A percentile compares a stretch with the other conserved stretches of the same genome.
Evolutionary conservation across 768 basidiomycete species (phyloP).

Genomic region (Boletus sp.): DNA sequence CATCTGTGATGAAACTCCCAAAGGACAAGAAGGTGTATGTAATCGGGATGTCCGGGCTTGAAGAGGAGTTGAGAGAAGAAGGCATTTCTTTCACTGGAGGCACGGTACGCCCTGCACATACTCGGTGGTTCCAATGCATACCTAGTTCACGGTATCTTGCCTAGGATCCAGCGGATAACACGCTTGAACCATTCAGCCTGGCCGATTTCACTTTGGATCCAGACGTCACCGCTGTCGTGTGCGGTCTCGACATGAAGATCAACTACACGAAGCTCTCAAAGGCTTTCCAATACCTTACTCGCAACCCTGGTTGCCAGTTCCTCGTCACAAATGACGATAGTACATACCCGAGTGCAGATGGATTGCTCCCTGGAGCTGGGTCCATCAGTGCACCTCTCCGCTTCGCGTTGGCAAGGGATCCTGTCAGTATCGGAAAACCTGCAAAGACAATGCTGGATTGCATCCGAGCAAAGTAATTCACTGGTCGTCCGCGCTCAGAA

Average conservation of each 20-base stretch:
- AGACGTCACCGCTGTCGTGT: slow-evolving; percentile 87
- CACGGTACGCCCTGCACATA: slow-evolving; percentile 53
- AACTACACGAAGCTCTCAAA: slow-evolving; percentile 95
- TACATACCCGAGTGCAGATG: slow-evolving; percentile 77
- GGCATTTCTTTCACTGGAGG: slow-evolving; percentile 82
- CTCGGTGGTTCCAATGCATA: background rate
- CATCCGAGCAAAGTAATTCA: slow-evolving; percentile 70
- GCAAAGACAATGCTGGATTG: slow-evolving; percentile 88
- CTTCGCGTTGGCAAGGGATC: slow-evolving; percentile 66
- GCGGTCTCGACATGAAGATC: slow-evolving; percentile 81
- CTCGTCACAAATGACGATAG: slow-evolving; percentile 92
- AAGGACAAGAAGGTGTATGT: slow-evolving; percentile 95
- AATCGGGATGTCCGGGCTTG: slow-evolving; percentile 87
- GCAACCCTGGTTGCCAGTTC: slow-evolving; percentile 79
- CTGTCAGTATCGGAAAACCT: slow-evolving; percentile 89
- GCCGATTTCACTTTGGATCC: slow-evolving; percentile 72
- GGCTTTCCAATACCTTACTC: slow-evolving; percentile 84
- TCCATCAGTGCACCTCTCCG: slow-evolving; percentile 80
- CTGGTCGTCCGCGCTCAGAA: background rate
- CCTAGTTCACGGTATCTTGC: background rate
- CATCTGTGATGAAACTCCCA: slow-evolving; percentile 84
- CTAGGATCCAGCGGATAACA: slow-evolving; percentile 84
- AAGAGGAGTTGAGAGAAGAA: slow-evolving; percentile 90
- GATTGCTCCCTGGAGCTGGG: slow-evolving; percentile 82
- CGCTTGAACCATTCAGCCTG: slow-evolving; percentile 66